Evolutionary conservation across 2,329 filamentous ascomycete genomes (phyloP).

Genomic region (Eutypa lata): DNA sequence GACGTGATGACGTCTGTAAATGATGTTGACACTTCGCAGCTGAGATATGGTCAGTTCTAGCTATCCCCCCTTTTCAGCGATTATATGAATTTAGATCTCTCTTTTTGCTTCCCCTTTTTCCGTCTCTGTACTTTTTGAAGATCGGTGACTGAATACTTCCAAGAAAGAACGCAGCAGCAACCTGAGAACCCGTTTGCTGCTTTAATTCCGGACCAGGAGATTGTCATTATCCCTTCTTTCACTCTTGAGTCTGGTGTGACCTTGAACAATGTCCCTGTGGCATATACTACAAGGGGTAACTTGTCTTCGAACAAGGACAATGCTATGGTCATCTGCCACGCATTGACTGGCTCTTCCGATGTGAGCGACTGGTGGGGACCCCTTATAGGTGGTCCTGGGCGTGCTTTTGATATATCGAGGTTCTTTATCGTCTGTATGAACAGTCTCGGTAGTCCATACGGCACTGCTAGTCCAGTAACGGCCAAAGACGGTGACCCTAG

Average conservation of each 20-base stretch:
- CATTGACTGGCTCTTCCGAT: conserved; percentile 80
- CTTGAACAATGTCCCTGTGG: conserved; percentile 71
- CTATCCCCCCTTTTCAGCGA: no score
- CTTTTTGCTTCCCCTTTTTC: neutral
- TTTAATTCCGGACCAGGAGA: conserved; percentile 84
- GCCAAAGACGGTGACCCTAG: conserved; percentile 75
- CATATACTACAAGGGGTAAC: conserved; percentile 63
- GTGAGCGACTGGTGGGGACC: conserved; percentile 89
- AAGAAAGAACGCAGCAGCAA: conserved; percentile 66
- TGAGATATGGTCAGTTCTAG: conserved; percentile 33
- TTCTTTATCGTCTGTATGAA: conserved; percentile 89
- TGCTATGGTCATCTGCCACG: conserved; percentile 77
- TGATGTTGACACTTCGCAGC: conserved; percentile 13
- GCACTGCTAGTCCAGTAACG: conserved; percentile 84
- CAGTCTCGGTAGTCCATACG: conserved; percentile 80
- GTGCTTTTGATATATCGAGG: conserved; percentile 75
- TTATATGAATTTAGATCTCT: neutral
- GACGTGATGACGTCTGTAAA: conserved; percentile 22
- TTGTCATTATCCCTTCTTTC: conserved; percentile 84
- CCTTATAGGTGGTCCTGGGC: conserved; percentile 71
- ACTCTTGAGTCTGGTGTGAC: conserved; percentile 89
- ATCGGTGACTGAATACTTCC: conserved; percentile 59
- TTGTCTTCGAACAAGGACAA: conserved; percentile 60
- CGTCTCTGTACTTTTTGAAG: conserved; percentile 26
- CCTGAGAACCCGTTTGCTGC: conserved; percentile 87